Conservation (phyloP, 306 rosid genomes). For the Crataegus laevigata region DNA sequence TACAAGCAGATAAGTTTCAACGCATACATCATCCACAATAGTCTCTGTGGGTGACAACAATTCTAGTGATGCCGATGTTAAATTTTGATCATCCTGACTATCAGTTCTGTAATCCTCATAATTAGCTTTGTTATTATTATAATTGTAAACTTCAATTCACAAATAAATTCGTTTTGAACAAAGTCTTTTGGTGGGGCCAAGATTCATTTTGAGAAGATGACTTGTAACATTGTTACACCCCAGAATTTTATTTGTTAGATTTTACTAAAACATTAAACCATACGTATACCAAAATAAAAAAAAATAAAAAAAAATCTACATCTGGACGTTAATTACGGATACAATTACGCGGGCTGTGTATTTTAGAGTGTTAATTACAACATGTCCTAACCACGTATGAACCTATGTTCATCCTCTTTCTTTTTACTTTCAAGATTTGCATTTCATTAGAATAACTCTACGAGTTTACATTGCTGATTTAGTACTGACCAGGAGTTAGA, state of each 20-base stretch:
- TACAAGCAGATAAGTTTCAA: constrained; percentile 3
- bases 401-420: background rate
- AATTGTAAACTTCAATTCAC: background rate
- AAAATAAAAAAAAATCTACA: too few relatives aligned
- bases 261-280: too few relatives aligned
- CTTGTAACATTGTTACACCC: background rate
- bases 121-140: background rate
- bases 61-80: constrained; percentile 9
- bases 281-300: background rate
- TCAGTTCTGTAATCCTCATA: constrained; percentile 8
- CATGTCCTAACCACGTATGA: too few relatives aligned
- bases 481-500: background rate
- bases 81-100: background rate
- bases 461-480: background rate
- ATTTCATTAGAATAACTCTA: background rate
- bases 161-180: background rate
- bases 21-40: constrained; percentile 2
- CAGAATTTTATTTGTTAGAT: too few relatives aligned
- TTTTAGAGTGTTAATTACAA: too few relatives aligned
- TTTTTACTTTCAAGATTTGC: background rate
- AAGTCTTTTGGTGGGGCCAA: background rate
- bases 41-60: background rate
- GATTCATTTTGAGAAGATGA: too few relatives aligned
- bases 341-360: too few relatives aligned
- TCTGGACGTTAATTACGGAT: background rate